Evolutionary conservation across 139 green algal species (phyloP).

Genomic region (Limnomonas spitsbergensis): DNA sequence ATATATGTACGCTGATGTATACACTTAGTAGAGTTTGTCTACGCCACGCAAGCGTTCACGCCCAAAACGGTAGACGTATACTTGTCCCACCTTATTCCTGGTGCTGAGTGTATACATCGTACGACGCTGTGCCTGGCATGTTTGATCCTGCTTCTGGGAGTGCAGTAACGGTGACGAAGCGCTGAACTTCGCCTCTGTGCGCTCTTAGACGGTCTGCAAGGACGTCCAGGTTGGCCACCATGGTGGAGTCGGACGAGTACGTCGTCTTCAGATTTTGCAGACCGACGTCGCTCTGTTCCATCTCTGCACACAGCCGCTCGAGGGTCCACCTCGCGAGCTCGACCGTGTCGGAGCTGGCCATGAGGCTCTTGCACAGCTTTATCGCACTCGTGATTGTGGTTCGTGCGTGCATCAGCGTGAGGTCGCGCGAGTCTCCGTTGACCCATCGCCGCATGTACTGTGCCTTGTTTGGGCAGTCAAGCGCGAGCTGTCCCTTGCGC

Average conservation of each 20-base stretch:
- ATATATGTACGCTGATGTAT: no score
- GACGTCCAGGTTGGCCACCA: conserved; percentile 16
- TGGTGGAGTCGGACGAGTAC: conserved; percentile 5
- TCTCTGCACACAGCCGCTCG: background rate
- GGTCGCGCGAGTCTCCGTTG: conserved; percentile 17
- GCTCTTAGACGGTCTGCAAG: background rate
- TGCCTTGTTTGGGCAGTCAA: background rate
- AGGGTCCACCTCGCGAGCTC: background rate
- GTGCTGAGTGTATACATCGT: no score
- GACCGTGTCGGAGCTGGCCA: background rate
- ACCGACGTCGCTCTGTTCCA: background rate
- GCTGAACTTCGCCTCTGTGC: background rate
- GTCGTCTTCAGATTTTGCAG: conserved; percentile 5
- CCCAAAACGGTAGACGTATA: no score
- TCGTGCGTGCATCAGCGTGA: conserved; percentile 16
- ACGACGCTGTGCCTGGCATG: no score
- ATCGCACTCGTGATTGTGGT: conserved; percentile 6
- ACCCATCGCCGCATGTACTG: conserved; percentile 5
- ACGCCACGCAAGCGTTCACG: no score
- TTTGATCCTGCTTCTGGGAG: no score
- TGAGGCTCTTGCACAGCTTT: background rate
- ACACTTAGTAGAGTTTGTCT: no score
- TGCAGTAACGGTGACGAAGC: no score
- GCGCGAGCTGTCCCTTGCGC: conserved; percentile 14
- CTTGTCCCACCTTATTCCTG: no score